These are phyloP conservation scores for Wickerhamiella vanderwaltii DNA, from an alignment of 805 yeast genomes.

Conservation along the genomic window DNA sequence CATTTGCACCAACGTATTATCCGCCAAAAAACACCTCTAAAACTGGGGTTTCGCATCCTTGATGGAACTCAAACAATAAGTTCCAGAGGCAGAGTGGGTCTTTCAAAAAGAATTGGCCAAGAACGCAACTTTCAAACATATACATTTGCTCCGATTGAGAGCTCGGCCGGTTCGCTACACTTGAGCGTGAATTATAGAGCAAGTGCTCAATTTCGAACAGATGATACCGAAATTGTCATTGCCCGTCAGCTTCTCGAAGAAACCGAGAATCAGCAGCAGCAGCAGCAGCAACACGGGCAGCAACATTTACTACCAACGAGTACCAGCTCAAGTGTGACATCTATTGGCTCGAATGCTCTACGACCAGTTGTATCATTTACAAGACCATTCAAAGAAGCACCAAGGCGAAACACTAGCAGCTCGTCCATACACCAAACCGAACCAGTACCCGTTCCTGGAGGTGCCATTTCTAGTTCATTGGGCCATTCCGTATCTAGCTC, in stretches of 20 bases:
- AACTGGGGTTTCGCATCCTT: constrained; percentile 44
- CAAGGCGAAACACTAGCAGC: constrained; percentile 4
- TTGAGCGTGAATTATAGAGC: constrained; percentile 70
- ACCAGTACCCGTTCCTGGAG: constrained; percentile 10
- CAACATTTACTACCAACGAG: too few species aligned
- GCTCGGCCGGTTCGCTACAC: constrained; percentile 61
- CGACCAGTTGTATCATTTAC: constrained; percentile 28
- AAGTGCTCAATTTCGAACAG: constrained; percentile 54
- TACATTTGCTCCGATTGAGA: constrained; percentile 55
- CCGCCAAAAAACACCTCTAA: constrained; percentile 33
- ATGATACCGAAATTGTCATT: constrained; percentile 52
- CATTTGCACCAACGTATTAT: constrained; percentile 39
- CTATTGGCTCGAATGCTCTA: constrained; percentile 6
- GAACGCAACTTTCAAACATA: constrained; percentile 46
- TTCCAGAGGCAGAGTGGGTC: constrained; percentile 74
- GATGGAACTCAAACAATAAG: constrained; percentile 72
- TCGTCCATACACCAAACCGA: constrained; percentile 2
- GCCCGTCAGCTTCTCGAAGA: constrained; percentile 41
- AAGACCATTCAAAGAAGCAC: constrained; percentile 13
- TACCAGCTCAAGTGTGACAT: constrained; percentile 12
- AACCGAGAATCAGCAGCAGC: constrained; percentile 29
- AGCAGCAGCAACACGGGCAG: too few species aligned
- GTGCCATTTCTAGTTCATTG: constrained; percentile 2
- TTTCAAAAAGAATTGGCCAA: constrained; percentile 50
- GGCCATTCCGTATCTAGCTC: constrained; percentile 11